These are phyloP conservation scores for Blastocystis sp. DNA, from an alignment of 352 stramenopile species.

Conservation along the genomic window DNA sequence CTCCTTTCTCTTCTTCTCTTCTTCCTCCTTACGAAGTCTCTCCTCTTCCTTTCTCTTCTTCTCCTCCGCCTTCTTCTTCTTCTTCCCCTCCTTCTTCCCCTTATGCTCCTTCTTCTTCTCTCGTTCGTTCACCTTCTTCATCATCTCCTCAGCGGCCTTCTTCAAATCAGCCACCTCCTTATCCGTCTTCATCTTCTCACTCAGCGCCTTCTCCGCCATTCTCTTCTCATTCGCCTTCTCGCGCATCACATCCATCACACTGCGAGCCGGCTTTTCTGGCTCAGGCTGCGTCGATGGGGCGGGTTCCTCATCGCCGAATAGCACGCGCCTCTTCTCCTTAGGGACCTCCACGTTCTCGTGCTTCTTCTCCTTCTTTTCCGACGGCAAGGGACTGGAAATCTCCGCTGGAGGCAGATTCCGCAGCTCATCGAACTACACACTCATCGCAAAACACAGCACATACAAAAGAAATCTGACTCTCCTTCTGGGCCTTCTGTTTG, in stretches of 20 bases:
- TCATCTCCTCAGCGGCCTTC: background rate
- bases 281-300: background rate
- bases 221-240: background rate
- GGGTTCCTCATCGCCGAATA: background rate
- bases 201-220: background rate
- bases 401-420: background rate
- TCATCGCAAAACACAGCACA: background rate
- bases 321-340: background rate
- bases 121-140: background rate
- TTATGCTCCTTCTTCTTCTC: background rate
- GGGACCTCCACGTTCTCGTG: background rate
- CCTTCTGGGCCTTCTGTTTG: background rate
- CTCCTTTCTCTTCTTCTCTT: background rate
- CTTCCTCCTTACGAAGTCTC: background rate
- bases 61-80: slow-evolving; percentile 13
- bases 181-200: background rate
- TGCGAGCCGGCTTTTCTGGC: background rate
- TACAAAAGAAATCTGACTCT: background rate
- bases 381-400: background rate
- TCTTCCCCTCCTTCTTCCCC: background rate
- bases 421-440: background rate
- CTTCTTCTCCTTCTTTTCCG: background rate
- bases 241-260: background rate
- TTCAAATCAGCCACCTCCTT: background rate
- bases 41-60: slow-evolving; percentile 10